phyloP scores from a whole-genome alignment of 1,139 yeast genomes.

The Blastobotrys persicus region DNA sequence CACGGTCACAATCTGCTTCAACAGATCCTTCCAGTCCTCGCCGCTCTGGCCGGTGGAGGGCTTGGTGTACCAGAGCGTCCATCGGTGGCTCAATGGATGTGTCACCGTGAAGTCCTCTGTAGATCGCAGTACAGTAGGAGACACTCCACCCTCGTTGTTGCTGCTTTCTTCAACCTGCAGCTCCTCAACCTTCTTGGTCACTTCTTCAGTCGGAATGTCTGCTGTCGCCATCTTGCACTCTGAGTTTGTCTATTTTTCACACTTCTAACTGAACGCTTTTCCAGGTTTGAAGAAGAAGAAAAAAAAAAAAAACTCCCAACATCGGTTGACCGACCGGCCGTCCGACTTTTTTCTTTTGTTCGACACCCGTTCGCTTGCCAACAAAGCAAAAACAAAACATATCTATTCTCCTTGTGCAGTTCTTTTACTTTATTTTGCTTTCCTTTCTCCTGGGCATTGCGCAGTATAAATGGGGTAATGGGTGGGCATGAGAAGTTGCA shows the following conservation, averaged over 20 bases:
- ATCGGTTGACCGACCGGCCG: no score
- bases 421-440: no score
- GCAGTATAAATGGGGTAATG: no score
- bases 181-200: slow-evolving; percentile 23
- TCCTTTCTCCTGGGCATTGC: no score
- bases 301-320: no score
- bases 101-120: slow-evolving; percentile 72
- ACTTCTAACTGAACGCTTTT: no score
- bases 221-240: neutral
- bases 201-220: slow-evolving; percentile 18
- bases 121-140: slow-evolving; percentile 58
- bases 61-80: slow-evolving; percentile 98
- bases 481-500: no score
- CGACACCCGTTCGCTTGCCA: no score
- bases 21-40: slow-evolving; percentile 90
- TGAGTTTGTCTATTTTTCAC: slow-evolving; percentile 1
- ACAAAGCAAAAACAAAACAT: no score
- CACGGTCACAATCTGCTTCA: slow-evolving; percentile 91
- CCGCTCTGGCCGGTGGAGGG: slow-evolving; percentile 51
- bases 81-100: slow-evolving; percentile 87
- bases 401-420: no score
- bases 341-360: no score
- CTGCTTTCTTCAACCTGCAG: slow-evolving; percentile 23
- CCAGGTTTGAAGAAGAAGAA: neutral
- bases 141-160: slow-evolving; percentile 23